Percentiles rank a stretch among this genome's conserved stretches.
phyloP scores from a whole-genome alignment of 75 land plant genomes.

The Picea glauca region DNA sequence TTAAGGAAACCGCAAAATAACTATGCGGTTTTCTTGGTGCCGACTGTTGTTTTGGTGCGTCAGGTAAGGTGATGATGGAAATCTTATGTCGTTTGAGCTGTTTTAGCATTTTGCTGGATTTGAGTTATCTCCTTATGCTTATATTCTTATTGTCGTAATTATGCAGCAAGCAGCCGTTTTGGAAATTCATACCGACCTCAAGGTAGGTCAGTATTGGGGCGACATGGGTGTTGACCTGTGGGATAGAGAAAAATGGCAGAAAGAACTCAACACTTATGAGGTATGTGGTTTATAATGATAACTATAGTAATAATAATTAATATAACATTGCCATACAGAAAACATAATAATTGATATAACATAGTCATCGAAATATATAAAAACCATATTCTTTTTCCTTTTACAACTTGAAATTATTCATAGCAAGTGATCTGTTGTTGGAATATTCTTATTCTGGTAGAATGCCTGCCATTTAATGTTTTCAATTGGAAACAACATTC shows the following conservation, averaged over 20 bases:
- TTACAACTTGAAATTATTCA: no score
- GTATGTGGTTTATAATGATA: conserved; percentile 18
- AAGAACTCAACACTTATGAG: conserved; percentile 49
- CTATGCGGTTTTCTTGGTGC: conserved; percentile 38
- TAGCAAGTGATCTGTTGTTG: no score
- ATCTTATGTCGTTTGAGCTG: neutral
- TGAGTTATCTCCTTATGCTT: neutral
- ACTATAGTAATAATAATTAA: no score
- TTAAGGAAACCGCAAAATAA: conserved; percentile 7
- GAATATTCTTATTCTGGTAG: no score
- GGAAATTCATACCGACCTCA: conserved; percentile 52
- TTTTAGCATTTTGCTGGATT: neutral
- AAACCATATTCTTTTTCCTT: no score
- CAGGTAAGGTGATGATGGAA: conserved; percentile 24
- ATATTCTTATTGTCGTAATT: neutral
- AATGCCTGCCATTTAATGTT: no score
- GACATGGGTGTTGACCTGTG: conserved; percentile 76
- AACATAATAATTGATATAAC: no score
- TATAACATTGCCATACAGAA: no score
- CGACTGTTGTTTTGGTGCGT: conserved; percentile 28
- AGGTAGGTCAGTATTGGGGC: conserved; percentile 72
- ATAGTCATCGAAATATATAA: no score
- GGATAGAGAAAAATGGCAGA: conserved; percentile 53
- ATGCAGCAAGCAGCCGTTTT: conserved; percentile 74
- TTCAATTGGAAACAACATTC: no score